Evolutionary conservation across 1,139 yeast species (phyloP), one percentile per base, ranked within the genome.

Genomic region (Yamadazyma mexicana): DNA sequence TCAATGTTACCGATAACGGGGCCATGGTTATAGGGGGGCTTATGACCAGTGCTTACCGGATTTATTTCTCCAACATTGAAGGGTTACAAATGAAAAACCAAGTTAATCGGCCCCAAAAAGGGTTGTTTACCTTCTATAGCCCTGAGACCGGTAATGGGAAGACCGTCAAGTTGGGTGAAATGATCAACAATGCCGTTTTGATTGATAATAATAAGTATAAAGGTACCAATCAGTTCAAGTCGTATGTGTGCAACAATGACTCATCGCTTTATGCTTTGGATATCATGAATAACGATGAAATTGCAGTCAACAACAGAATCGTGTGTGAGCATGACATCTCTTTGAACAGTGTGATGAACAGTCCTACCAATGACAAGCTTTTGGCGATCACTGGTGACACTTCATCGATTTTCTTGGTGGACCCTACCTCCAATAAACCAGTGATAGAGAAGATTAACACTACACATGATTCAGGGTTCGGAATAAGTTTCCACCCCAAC

Each of bases 161-260:
- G 35, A 76, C 84, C 1, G 73, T 77, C 22, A 77, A 77, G 38
- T 62, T 88, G 33, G 96, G 97, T 0, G 86, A 84, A 35, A 79
- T 82, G 66, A 87, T 89, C 51, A 88, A 88, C 60, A 89, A 89
- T 60, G 80, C 87, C 36, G 94, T 88, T n/a, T 67, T 83, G 1
- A 59, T 86, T 20, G 58, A 45, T 17, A 33, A 39, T 33, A 61
- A 60, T 39, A 80, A 74, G 55, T 15, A 25, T 11, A 34, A 35
- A 20, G 22, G 22, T 8, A 20, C 8, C 10, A 30, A 33, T 17
- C 39, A 39, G 31, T 36, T 32, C 29, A 69, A 71, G 38, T 75
- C 89, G 2, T 77, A 77, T 48, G 79, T 87, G 12, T 88, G 96
- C 61, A 89, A 88, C 58, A 89, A 89, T 56, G 97, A 89, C 58